Evolutionary conservation across 305 asterid species (phyloP).

Genomic region (Fraxinus dipetala): DNA sequence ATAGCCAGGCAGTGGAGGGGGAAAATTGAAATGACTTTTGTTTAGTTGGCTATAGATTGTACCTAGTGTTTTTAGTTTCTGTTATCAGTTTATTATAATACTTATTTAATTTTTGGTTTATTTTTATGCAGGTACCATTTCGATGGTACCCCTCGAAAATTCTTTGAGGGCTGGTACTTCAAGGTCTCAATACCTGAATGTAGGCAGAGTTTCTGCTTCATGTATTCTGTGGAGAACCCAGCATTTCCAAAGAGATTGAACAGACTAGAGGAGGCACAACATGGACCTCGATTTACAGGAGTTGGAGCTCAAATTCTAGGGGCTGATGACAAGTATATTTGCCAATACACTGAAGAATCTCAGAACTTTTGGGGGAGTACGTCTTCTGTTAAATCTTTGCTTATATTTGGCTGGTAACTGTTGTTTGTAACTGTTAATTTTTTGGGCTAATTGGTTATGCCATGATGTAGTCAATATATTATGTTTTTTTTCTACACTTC

Average conservation of each 20-base stretch:
- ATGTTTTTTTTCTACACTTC: background rate
- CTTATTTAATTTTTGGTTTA: background rate
- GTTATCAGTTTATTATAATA: background rate
- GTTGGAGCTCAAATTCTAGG: constrained; percentile 97
- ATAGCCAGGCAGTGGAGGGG: background rate
- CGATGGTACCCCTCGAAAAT: constrained; percentile 77
- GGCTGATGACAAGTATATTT: constrained; percentile 90
- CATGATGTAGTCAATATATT: background rate
- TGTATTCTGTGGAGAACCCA: constrained; percentile 90
- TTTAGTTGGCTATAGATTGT: background rate
- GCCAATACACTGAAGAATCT: constrained; percentile 74
- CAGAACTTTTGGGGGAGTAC: constrained; percentile 84
- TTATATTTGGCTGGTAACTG: background rate
- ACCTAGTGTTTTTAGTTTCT: background rate
- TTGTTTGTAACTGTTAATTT: background rate
- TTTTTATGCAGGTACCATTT: constrained; percentile 70
- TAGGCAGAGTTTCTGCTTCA: constrained; percentile 96
- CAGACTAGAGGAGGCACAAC: constrained; percentile 57
- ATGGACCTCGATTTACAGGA: constrained; percentile 82
- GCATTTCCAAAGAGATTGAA: constrained; percentile 62
- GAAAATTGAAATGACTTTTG: background rate
- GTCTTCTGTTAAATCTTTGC: constrained; percentile 18
- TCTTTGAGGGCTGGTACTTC: constrained; percentile 98
- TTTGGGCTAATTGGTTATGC: background rate
- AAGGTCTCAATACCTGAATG: constrained; percentile 92